Evolutionary conservation across 305 asterid species (phyloP).

Genomic region (Andrographis paniculata): DNA sequence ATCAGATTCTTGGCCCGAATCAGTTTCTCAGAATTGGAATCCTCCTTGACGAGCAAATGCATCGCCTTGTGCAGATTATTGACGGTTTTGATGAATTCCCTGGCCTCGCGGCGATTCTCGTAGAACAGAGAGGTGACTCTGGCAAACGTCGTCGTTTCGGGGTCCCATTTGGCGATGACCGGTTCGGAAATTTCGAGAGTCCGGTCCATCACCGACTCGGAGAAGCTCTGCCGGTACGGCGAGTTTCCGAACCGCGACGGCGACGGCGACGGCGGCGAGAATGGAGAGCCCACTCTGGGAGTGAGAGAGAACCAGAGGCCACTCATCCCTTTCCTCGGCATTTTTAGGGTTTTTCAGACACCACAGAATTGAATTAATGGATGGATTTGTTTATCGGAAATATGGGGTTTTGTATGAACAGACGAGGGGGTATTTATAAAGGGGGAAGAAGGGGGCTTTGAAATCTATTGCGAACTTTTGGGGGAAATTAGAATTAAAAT

Average conservation of each 20-base stretch:
- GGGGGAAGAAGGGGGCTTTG: no score
- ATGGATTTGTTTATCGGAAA: no score
- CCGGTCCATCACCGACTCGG: constrained; percentile 40
- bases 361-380: no score
- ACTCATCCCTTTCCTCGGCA: constrained; percentile 50
- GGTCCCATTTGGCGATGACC: constrained; percentile 38
- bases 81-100: constrained; percentile 28
- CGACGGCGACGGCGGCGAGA: constrained; percentile 16
- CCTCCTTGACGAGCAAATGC: constrained; percentile 33
- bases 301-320: constrained; percentile 22
- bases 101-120: constrained; percentile 35
- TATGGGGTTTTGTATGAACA: no score
- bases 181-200: constrained; percentile 35
- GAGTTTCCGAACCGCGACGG: constrained; percentile 26
- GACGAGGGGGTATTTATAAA: no score
- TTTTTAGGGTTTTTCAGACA: neutral
- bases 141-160: constrained; percentile 20
- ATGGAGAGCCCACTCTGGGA: constrained; percentile 9
- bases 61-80: constrained; percentile 41
- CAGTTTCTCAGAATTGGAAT: constrained; percentile 34
- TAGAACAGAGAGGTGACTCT: constrained; percentile 40
- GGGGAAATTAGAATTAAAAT: no score
- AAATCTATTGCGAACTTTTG: no score
- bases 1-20: constrained; percentile 37
- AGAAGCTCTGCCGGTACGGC: constrained; percentile 28